Base-by-base conservation (phyloP, 306 rosid genomes). In the Gastrolobium bilobum region DNA sequence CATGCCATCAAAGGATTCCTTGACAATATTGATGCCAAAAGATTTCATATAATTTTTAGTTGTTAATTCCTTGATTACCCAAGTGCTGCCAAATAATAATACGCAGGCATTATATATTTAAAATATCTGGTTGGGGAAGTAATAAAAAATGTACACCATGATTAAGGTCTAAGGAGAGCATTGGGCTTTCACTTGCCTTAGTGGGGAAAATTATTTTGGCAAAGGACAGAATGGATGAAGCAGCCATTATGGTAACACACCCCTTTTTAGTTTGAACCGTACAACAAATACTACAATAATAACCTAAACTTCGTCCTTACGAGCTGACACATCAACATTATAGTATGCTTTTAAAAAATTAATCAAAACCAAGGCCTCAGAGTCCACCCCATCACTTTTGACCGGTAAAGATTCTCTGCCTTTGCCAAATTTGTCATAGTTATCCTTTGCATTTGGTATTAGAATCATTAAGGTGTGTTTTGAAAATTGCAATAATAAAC, bases 371-470 rank as follows among this genome's bases (percentile, higher is more conserved):
- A 51, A 82, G 63, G 57, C 50, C 56, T 81, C 87, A 77, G 85
- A 82, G 71, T 80, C 87, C 80, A 68, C 63, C 81, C 68, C 60
- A 39, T 69, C 78, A 80, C 87, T 85, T 88, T 91, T 91, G 91
- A 85, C 93, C 35, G 77, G 88, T 76, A 87, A 91, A 91, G 94
- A 93, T 91, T 91, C 94, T 82, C 87, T 78, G 81, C 81, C 80
- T 58, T 84, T 54, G 40, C 82, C 72, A 74, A 74, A 40, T 81
- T 81, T 86, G 77, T 61, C 85, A 79, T 84, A 43, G 44, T 73
- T 81, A 83, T 84, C 84, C 67, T 66, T 31, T 69, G 30, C 58
- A 63, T 50, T 81, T 72, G 33, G 74, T 31, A 62, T 76, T 68
- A 53, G 72, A 47, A 6, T 26, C n/a, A 35, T 13, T 10, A 33